Evolutionary conservation across 768 basidiomycete species (phyloP).

Genomic region (Tulasnella sp.): DNA sequence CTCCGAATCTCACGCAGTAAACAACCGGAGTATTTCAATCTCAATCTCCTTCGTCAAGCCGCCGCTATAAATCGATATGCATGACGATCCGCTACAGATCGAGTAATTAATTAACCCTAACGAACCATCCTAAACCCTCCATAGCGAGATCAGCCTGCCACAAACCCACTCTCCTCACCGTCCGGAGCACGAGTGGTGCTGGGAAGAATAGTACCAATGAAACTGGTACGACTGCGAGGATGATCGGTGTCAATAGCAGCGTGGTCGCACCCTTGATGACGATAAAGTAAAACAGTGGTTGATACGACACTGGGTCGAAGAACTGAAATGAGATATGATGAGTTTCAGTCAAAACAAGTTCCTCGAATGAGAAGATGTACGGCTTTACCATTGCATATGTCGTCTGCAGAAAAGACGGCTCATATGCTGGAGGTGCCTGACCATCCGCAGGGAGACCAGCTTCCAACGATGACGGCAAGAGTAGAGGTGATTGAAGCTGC

Average conservation of each 20-base stretch:
- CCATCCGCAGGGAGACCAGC: background rate
- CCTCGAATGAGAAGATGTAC: background rate
- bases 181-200: conserved; percentile 54
- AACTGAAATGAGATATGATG: conserved; percentile 37
- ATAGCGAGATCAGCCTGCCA: conserved; percentile 81
- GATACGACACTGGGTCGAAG: conserved; percentile 70
- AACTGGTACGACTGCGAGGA: conserved; percentile 48
- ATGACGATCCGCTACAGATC: background rate
- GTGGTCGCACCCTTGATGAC: conserved; percentile 79
- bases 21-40: no score
- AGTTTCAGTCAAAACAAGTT: background rate
- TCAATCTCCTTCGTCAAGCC: no score
- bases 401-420: conserved; percentile 71
- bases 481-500: background rate
- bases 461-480: background rate
- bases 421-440: conserved; percentile 32
- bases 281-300: conserved; percentile 79
- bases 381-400: conserved; percentile 59
- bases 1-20: background rate
- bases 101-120: background rate
- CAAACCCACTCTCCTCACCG: conserved; percentile 52
- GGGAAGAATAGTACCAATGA: conserved; percentile 50
- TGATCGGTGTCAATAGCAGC: conserved; percentile 44
- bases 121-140: conserved; percentile 39
- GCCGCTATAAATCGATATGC: background rate